Evolutionary conservation across 495 filamentous ascomycete species (phyloP).

Genomic region (Talaromyces stipitatus): DNA sequence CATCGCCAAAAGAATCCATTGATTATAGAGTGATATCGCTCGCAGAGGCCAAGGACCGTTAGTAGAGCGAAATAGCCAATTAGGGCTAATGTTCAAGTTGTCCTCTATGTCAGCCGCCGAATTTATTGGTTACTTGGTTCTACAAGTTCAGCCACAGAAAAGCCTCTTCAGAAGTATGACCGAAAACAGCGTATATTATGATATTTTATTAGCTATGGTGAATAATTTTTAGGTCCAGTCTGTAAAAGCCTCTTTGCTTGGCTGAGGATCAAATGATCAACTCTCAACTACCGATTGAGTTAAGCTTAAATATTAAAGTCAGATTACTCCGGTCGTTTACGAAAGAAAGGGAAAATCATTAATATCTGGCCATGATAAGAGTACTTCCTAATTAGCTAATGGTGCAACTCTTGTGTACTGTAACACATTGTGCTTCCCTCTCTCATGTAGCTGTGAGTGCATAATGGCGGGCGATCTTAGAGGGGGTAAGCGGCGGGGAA

Average conservation of each 20-base stretch:
- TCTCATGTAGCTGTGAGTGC: no score
- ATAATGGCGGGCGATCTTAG: no score
- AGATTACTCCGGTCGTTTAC: no score
- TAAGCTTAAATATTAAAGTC: not conserved
- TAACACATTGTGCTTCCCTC: no score
- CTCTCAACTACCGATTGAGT: not conserved
- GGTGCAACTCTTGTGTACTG: no score
- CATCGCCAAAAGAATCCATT: not conserved
- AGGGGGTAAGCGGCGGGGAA: no score
- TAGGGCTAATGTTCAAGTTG: not conserved
- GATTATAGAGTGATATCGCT: not conserved
- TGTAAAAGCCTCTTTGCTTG: not conserved
- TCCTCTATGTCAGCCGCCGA: not conserved
- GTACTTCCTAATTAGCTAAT: no score
- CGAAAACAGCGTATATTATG: no score
- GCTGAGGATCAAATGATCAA: not conserved
- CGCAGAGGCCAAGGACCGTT: not conserved
- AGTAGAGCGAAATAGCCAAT: not conserved
- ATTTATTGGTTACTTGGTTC: not conserved
- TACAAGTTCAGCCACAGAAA: not conserved
- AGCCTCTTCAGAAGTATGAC: not conserved
- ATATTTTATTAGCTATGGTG: no score
- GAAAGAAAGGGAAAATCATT: no score
- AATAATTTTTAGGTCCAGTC: no score
- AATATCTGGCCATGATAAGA: no score